Conservation (phyloP, 805 yeast genomes). For the Jamesozyma hellenica region DNA sequence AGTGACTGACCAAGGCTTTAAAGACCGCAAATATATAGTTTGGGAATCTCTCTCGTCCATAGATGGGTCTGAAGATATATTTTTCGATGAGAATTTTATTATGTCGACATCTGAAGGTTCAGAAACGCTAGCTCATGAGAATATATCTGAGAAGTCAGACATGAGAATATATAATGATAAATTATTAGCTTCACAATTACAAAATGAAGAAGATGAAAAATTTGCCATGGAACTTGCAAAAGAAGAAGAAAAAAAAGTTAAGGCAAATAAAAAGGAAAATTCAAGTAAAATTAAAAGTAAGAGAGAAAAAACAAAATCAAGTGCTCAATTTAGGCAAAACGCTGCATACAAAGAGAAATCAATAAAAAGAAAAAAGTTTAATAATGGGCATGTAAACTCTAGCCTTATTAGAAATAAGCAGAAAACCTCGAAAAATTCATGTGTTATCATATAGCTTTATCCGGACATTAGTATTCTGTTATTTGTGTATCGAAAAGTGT, state of each 20-base stretch:
- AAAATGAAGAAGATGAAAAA: slow-evolving; percentile 43
- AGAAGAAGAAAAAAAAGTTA: slow-evolving; percentile 31
- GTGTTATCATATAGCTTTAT: too few species aligned
- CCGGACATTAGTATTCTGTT: too few species aligned
- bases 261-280: slow-evolving; percentile 24
- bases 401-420: not conserved
- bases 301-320: not conserved
- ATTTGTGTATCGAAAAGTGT: too few species aligned
- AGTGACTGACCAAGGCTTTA: slow-evolving; percentile 68
- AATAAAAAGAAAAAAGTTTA: too few species aligned
- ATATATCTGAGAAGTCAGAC: not conserved
- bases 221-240: slow-evolving; percentile 5
- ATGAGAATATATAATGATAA: slow-evolving; percentile 26
- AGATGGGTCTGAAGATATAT: slow-evolving; percentile 55
- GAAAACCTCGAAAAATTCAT: too few species aligned
- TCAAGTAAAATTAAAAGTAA: too few species aligned
- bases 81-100: slow-evolving; percentile 54
- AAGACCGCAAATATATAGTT: slow-evolving; percentile 38
- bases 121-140: not conserved
- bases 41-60: slow-evolving; percentile 71
- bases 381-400: too few species aligned
- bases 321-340: too few species aligned
- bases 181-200: slow-evolving; percentile 35
- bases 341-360: too few species aligned
- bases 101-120: not conserved